Base-by-base conservation (phyloP, 2,329 filamentous ascomycete genomes). In the Tympanopsis confertula region DNA sequence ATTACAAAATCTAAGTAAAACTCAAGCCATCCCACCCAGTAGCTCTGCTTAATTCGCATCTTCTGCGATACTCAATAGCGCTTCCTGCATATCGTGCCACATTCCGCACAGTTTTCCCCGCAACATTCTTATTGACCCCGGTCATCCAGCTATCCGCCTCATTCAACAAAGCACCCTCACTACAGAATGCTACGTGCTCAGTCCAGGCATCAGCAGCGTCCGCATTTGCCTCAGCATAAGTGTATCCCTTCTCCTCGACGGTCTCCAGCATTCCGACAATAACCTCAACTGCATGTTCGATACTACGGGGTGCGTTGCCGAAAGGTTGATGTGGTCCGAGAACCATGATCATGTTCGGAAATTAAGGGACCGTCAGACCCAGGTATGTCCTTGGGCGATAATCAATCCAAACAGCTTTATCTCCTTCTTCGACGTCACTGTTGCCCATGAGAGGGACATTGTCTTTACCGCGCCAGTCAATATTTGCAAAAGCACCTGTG, bases 111-210 rank as follows among this genome's bases (percentile, higher is more conserved):
- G 62, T 55, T 51, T 69, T 69, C 24, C 58, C 52, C n/a, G 54
- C 51, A 26, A 71, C 46, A 40, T 71, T 70, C 43, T 57, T 67
- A 43, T 72, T 72, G 2, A 72, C 63, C 1, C 68, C 69, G 2
- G 67, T 72, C 66, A 71, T 70, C 69, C 68, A 73, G 2, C 58
- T 63, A 42, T 72, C 67, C 0, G 69, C 62, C 42, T 69, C 59
- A 41, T 64, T 65, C 0, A 58, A 54, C 19, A 72, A 44, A 5
- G 64, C 40, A 0, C 67, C 67, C 24, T 61, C 48, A 0, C 60
- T 58, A 38, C 63, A 66, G 3, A 64, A 54, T 17, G 60, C 49
- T 2, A 72, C 68, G 52, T 71, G 68, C 29, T 65, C 49, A 0
- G 62, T 66, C 66, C 67, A 71, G 10, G 45, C 42, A 3, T 55